Base-by-base conservation (phyloP, 2,329 filamentous ascomycete genomes). In the Colletotrichum higginsianum region DNA sequence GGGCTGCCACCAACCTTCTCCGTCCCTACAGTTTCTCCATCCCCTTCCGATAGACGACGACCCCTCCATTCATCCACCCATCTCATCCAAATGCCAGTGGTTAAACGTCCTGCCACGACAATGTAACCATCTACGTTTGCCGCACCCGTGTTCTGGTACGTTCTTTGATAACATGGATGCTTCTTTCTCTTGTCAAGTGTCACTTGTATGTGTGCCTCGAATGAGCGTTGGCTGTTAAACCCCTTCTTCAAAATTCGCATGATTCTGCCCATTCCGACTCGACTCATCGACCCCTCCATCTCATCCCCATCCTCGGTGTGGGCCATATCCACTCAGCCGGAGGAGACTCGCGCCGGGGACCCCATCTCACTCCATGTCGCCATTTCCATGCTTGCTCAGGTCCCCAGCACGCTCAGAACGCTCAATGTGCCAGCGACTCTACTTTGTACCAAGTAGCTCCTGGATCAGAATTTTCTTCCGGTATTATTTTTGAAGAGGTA, bases 291-390 rank as follows among this genome's bases (percentile, higher is more conserved):
- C 67, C 49, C 67, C 64, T 61, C 50, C 56, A 35, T 52, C 15
- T 58, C 16, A 46, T 16, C 67, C 66, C 67, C 67, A 49, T 66
- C 56, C 55, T 70, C 62, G 49, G 49, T 66, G 62, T 49, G 49
- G 67, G 30, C 18, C 49, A 18, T 15, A 30, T 50, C 52, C 52
- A 68, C 66, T 38, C 26, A 30, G 30, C 30, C 40, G 58, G 58
- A 67, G 40, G n/a, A 30, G 40, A 55, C 26, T 56, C 60, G 58
- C 60, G 58, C 65, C 58, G 50, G 50, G 42, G 23, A 26, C 26
- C 56, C 60, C 40, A 35, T 18, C 38, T 30, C 18, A 44, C 40
- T 21, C 11, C 35, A 15, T 23, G 49, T 38, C 35, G 4, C 30
- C 58, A 49, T 50, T 52, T 11, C 26, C 9, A 46, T 60, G 56